Conservation (phyloP, 768 basidiomycete genomes). For the Pulveroboletus sp. region DNA sequence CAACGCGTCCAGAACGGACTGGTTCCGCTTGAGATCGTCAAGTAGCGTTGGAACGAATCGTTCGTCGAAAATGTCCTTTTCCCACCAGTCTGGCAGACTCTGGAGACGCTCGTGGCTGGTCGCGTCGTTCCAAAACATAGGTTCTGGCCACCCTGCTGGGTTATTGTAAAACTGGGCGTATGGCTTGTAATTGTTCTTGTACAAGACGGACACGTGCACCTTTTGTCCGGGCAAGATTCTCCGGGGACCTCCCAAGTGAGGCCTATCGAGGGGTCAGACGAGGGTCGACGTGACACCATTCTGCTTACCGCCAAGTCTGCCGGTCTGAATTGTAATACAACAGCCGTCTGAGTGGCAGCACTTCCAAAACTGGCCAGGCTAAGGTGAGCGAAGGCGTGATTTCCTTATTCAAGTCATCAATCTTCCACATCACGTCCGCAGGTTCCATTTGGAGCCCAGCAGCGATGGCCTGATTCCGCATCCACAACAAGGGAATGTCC, state of each 20-base stretch:
- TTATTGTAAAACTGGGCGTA: slow-evolving; percentile 21
- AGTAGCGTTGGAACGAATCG: slow-evolving; percentile 17
- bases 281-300: not conserved
- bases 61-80: slow-evolving; percentile 29
- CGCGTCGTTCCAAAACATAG: slow-evolving; percentile 31
- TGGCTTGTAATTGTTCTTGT: slow-evolving; percentile 30
- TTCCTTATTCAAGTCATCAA: slow-evolving; percentile 23
- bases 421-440: slow-evolving; percentile 27
- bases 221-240: slow-evolving; percentile 29
- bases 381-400: slow-evolving; percentile 15
- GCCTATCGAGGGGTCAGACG: slow-evolving; percentile 17
- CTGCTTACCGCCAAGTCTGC: slow-evolving; percentile 18
- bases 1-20: slow-evolving; percentile 19
- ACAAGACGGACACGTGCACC: slow-evolving; percentile 30
- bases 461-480: slow-evolving; percentile 28
- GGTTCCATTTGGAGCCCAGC: slow-evolving; percentile 24
- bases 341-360: slow-evolving; percentile 24
- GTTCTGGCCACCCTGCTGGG: slow-evolving; percentile 23
- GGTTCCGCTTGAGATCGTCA: slow-evolving; percentile 13
- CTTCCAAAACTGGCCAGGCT: slow-evolving; percentile 25
- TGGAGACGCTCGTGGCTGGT: slow-evolving; percentile 19
- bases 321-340: slow-evolving; percentile 27
- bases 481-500: slow-evolving; percentile 30
- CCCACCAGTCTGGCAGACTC: slow-evolving; percentile 21
- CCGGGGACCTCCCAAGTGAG: slow-evolving; percentile 26